Evolutionary conservation across 352 stramenopile genomes (phyloP), one percentile per base, ranked within the genome.

Genomic region (Elongisporangium undulatum): DNA sequence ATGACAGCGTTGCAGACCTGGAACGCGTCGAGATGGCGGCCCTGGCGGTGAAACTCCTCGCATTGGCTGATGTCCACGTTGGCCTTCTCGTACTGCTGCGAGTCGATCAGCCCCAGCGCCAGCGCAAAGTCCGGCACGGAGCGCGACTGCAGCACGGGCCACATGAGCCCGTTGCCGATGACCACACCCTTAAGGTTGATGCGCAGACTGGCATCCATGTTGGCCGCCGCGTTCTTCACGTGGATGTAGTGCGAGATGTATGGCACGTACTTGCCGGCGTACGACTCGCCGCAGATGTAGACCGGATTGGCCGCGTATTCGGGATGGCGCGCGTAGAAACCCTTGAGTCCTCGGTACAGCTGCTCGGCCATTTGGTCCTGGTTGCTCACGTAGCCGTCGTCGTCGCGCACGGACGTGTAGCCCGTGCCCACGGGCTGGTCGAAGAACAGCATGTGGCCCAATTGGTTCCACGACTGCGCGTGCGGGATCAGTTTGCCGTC

Each of bases 251-350:
- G 74, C 59, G 97, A 85, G 72, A 99, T 97, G 51, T 79, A 90
- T 16, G 95, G 94, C 48, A 98, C 98, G 69, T 98, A 99, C 72
- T 99, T 98, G 26, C 97, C 97, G 3, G 97, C 96, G 71, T 99
- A 97, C 29, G 87, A 97, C 75, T 99, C 96, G 55, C 96, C 88
- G 21, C 81, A 95, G 12, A 89, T 64, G 41, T 75, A 88, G 58
- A 91, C 49, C 8, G 74, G 77, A 29, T 82, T 83, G 63, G 51
- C 53, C 4, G 89, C 69, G 68, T 92, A 94, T 65, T 90, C 80
- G 0, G 83, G 85, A 41, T 99, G 94, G 13, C 95, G 75, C 39
- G 74, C 66, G 41, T 96, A 90, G 67, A 99, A 99, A 21, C 79
- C 71, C 58, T 92, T 81, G 0, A 99, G 69, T 22, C 95, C 98